A percentile compares a stretch with the other conserved stretches of the same genome.
These are phyloP conservation scores for Fusarium heterosporum DNA, from an alignment of 2,329 filamentous ascomycete genomes.

Conservation along the genomic window DNA sequence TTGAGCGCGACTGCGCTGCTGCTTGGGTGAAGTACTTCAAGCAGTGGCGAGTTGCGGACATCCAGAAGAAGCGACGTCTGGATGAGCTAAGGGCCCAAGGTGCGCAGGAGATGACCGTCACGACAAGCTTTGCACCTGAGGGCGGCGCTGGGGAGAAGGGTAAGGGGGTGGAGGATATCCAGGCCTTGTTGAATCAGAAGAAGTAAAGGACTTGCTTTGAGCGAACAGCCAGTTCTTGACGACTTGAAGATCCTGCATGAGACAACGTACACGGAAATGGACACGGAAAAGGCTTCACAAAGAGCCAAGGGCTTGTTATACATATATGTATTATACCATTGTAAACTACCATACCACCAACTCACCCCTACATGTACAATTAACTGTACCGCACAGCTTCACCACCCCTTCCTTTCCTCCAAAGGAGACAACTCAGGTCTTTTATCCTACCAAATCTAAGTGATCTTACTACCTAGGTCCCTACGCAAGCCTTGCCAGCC, in stretches of 20 bases:
- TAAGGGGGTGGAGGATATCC: constrained; percentile 54
- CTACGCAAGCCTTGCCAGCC: constrained; percentile 28
- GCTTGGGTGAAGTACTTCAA: constrained; percentile 99
- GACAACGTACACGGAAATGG: constrained; percentile 11
- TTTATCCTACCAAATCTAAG: constrained; percentile 48
- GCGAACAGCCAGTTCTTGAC: background rate
- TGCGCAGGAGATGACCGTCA: constrained; percentile 68
- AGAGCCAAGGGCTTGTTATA: constrained; percentile 20
- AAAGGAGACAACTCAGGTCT: constrained; percentile 33
- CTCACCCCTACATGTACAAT: constrained; percentile 21
- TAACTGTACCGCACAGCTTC: constrained; percentile 23
- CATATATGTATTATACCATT: constrained; percentile 41
- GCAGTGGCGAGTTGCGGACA: constrained; percentile 92
- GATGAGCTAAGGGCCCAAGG: constrained; percentile 80
- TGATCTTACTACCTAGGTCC: constrained; percentile 39
- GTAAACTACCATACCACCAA: constrained; percentile 37
- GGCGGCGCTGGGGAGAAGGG: constrained; percentile 49
- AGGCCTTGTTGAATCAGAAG: constrained; percentile 55
- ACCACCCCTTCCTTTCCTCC: background rate
- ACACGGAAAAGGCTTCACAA: constrained; percentile 18
- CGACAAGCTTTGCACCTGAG: constrained; percentile 53
- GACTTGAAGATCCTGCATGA: constrained; percentile 4
- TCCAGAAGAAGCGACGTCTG: constrained; percentile 84
- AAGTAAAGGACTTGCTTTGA: constrained; percentile 28
- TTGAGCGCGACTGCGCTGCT: constrained; percentile 86